A percentile compares a stretch with the other conserved stretches of the same genome.
phyloP scores from a whole-genome alignment of 75 land plant species.

The Selaginella moellendorffii region DNA sequence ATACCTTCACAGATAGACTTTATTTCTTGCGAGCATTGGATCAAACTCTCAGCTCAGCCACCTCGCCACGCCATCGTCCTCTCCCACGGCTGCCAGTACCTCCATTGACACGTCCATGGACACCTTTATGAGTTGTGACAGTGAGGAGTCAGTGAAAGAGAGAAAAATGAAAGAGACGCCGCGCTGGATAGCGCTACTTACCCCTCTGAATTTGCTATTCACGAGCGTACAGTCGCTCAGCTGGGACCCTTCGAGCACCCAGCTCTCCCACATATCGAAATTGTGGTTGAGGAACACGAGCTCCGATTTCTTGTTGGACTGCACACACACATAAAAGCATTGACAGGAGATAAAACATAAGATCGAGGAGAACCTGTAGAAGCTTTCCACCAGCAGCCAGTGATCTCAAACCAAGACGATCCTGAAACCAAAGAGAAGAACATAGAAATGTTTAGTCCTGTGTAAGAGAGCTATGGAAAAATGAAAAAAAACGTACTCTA shows the following conservation, averaged over 20 bases:
- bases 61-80: slow-evolving; percentile 86
- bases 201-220: slow-evolving; percentile 73
- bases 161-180: too few species aligned
- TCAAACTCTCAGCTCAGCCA: slow-evolving; percentile 82
- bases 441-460: too few species aligned
- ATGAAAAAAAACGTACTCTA: slow-evolving; percentile 32
- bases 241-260: slow-evolving; percentile 70
- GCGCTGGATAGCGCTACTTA: too few species aligned
- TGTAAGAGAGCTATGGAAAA: background rate
- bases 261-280: slow-evolving; percentile 97
- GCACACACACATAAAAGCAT: slow-evolving; percentile 1
- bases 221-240: slow-evolving; percentile 67
- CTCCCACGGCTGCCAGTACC: slow-evolving; percentile 70
- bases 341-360: background rate
- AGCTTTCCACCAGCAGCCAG: slow-evolving; percentile 95
- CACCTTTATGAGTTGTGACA: slow-evolving; percentile 34
- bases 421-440: too few species aligned
- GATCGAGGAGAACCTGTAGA: slow-evolving; percentile 45
- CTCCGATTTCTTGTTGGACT: slow-evolving; percentile 90
- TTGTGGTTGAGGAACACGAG: slow-evolving; percentile 89
- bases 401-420: slow-evolving; percentile 82
- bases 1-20: too few species aligned
- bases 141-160: background rate
- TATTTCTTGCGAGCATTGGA: too few species aligned
- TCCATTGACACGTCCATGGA: slow-evolving; percentile 72